These are phyloP conservation scores for Golovinomyces cichoracearum DNA, from an alignment of 2,329 filamentous ascomycete species.

Conservation along the genomic window DNA sequence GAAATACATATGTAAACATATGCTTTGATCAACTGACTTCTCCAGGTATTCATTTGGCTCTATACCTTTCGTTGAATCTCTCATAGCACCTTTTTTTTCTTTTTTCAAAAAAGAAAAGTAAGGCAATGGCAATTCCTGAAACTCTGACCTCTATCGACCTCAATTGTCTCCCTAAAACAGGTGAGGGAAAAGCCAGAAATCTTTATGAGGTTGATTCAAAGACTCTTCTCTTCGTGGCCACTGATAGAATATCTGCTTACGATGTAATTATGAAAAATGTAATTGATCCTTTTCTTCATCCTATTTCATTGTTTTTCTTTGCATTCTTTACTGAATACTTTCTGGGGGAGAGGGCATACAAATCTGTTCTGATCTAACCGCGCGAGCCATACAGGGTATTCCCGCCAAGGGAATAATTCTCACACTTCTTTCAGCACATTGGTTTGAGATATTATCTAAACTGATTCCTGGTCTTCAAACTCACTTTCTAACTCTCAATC, in stretches of 20 bases:
- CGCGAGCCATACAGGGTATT: slow-evolving; percentile 29
- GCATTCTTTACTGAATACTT: too few relatives aligned
- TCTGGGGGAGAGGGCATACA: too few relatives aligned
- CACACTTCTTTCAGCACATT: slow-evolving; percentile 39
- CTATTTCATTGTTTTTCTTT: not conserved
- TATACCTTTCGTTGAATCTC: too few relatives aligned
- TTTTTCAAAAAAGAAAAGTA: too few relatives aligned
- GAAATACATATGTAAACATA: too few relatives aligned
- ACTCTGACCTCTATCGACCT: slow-evolving; percentile 6
- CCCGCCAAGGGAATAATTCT: slow-evolving; percentile 41
- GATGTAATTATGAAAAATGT: slow-evolving; percentile 73
- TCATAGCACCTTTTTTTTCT: too few relatives aligned
- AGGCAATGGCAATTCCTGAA: too few relatives aligned
- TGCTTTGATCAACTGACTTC: too few relatives aligned
- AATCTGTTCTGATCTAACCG: slow-evolving; percentile 20
- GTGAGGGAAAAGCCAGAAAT: slow-evolving; percentile 47
- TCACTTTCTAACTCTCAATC: slow-evolving; percentile 33
- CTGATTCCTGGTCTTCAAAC: slow-evolving; percentile 32
- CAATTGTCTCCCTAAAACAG: slow-evolving; percentile 9
- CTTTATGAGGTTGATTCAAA: slow-evolving; percentile 45
- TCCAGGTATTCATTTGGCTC: too few relatives aligned
- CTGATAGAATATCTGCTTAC: slow-evolving; percentile 83
- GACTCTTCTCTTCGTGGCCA: slow-evolving; percentile 57
- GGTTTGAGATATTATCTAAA: slow-evolving; percentile 35
- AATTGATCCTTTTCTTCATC: slow-evolving; percentile 23